Base-by-base conservation (phyloP, 768 basidiomycete species). In the Lactarius indigo region DNA sequence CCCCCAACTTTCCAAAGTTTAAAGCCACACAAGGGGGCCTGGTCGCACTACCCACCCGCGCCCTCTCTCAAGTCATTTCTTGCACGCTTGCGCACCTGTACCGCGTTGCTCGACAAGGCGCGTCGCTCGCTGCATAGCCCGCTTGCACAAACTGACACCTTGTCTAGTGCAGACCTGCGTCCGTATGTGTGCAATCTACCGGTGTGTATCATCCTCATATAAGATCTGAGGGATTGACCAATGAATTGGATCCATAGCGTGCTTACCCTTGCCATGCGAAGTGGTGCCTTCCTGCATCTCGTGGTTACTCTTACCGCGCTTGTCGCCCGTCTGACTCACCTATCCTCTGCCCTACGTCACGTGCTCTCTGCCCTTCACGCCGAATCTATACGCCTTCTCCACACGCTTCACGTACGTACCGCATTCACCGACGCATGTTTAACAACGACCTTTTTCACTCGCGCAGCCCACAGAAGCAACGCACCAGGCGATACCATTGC, bases 201-300 rank as follows among this genome's bases (percentile, higher is more conserved):
- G 75, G 91, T 89, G 68, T 68, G 30, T 55, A 41, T 15, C 64
- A 18, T n/a, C 60, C 41, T 13, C 61, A 5, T 30, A 23, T 15
- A 10, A 37, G n/a, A 47, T 10, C 41, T 37, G n/a, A 9, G 5
- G 44, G 61, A 23, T 58, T 44, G n/a, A 62, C 55, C 59, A 28
- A 44, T n/a, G 31, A 39, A 54, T 57, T 7, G 68, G 13, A 57
- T 50, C 15, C 54, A 44, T 31, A 92, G 91, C 55, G 82, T 83
- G 33, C 85, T 91, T 65, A 76, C 79, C 35, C 78, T 87, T 28
- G 83, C 84, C 39, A 83, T 93, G 80, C 89, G 88, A 73, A 82
- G 85, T 1, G 90, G 87, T 20, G 86, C 90, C 18, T 94, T 94
- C 72, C 78, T 89, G 15, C 87, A 89, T 68, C 73, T 90, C 20